These are phyloP conservation scores for Rosa persica DNA, from an alignment of 306 rosid species.

Conservation along the genomic window DNA sequence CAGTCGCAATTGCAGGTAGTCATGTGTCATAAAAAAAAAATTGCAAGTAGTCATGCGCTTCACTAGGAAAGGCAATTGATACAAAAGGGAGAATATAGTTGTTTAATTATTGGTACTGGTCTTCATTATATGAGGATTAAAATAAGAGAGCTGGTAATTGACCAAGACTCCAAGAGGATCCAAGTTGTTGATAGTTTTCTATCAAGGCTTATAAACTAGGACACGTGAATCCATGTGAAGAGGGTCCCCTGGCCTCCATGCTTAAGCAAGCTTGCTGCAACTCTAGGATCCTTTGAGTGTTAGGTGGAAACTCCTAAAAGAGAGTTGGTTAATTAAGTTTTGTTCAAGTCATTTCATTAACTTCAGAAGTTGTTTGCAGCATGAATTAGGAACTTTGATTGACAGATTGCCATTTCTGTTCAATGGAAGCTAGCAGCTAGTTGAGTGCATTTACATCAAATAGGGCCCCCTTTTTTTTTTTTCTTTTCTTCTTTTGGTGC, in stretches of 20 bases:
- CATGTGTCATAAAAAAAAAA: too few species aligned
- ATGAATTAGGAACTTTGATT: constrained; percentile 13
- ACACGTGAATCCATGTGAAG: constrained; percentile 81
- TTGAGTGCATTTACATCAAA: not conserved
- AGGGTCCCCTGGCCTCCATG: constrained; percentile 42
- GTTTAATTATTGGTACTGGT: constrained; percentile 16
- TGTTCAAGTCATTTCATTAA: not conserved
- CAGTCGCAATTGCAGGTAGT: constrained; percentile 19
- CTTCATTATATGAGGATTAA: constrained; percentile 16
- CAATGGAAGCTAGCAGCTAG: not conserved
- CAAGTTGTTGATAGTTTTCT: constrained; percentile 40
- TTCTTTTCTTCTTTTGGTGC: too few species aligned
- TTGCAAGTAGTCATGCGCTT: constrained; percentile 27
- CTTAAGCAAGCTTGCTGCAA: not conserved
- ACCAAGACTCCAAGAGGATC: not conserved
- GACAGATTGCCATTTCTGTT: constrained; percentile 17
- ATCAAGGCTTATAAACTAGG: constrained; percentile 40
- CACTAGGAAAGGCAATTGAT: constrained; percentile 39
- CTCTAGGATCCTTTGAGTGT: constrained; percentile 42
- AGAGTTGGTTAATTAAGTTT: constrained; percentile 13
- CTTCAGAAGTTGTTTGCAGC: constrained; percentile 20
- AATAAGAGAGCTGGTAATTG: constrained; percentile 17
- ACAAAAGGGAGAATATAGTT: constrained; percentile 19
- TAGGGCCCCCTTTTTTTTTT: too few species aligned
- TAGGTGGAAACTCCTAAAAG: constrained; percentile 31